These are phyloP conservation scores for Boletus reticuloceps DNA, from an alignment of 768 basidiomycete genomes.

Conservation along the genomic window DNA sequence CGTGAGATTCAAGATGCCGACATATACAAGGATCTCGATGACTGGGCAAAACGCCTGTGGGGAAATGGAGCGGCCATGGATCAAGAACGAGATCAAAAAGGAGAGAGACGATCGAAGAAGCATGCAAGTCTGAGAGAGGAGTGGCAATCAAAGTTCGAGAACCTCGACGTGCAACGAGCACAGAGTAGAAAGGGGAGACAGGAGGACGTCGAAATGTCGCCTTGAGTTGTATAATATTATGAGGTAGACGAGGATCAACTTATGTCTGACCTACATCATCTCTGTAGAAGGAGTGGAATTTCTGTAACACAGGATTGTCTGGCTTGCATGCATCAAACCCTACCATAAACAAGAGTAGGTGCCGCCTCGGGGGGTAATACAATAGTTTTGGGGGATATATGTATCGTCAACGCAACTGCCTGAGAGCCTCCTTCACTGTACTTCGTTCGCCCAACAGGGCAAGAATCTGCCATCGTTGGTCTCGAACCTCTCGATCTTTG, in stretches of 20 bases:
- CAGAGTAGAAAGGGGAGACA: slow-evolving; percentile 21
- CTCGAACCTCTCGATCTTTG: slow-evolving; percentile 62
- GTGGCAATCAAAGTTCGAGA: slow-evolving; percentile 44
- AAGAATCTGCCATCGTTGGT: slow-evolving; percentile 76
- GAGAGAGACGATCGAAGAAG: slow-evolving; percentile 36
- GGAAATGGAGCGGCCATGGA: slow-evolving; percentile 39
- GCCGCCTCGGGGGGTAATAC: background rate
- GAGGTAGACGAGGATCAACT: too few species aligned
- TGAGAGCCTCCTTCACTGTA: slow-evolving; percentile 59
- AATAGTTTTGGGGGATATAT: background rate
- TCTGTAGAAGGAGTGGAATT: too few species aligned
- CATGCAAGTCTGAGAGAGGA: slow-evolving; percentile 34
- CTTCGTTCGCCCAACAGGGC: slow-evolving; percentile 73
- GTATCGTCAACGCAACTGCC: slow-evolving; percentile 32
- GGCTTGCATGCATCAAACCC: background rate
- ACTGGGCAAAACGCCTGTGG: slow-evolving; percentile 42
- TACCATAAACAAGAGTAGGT: background rate
- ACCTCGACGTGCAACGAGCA: slow-evolving; percentile 18
- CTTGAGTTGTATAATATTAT: slow-evolving; percentile 7
- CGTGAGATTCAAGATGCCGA: slow-evolving; percentile 38
- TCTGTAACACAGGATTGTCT: background rate
- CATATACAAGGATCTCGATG: slow-evolving; percentile 48
- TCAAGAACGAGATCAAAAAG: slow-evolving; percentile 16
- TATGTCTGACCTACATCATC: too few species aligned
- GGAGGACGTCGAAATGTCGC: slow-evolving; percentile 26